phyloP scores from a whole-genome alignment of 345 rosid species.

The Mangifera indica region DNA sequence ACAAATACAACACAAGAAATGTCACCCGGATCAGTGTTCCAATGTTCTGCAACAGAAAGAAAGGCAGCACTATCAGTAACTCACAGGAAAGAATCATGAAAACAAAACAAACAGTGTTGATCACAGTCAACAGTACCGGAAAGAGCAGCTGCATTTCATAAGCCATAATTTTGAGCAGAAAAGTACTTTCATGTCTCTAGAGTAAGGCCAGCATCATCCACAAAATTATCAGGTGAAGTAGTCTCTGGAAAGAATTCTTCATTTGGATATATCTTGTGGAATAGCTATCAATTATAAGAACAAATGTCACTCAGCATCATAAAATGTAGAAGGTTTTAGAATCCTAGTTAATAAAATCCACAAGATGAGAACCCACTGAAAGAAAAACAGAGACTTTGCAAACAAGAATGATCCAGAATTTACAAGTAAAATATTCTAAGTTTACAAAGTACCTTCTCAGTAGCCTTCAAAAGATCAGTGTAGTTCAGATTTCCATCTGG shows the following conservation, averaged over 20 bases:
- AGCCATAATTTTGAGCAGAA: background rate
- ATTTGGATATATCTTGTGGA: constrained; percentile 43
- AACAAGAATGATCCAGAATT: background rate
- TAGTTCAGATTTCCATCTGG: constrained; percentile 80
- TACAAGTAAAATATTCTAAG: background rate
- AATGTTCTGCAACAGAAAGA: background rate
- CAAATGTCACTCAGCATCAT: constrained; percentile 8
- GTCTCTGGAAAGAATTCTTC: constrained; percentile 54
- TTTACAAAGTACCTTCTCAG: constrained; percentile 49
- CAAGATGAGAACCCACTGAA: background rate
- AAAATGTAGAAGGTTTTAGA: background rate
- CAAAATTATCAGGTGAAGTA: constrained; percentile 34
- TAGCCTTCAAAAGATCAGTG: constrained; percentile 43
- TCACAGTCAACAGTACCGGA: background rate
- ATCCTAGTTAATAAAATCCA: background rate
- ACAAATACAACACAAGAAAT: background rate
- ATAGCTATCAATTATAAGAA: constrained; percentile 35
- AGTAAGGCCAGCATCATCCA: constrained; percentile 30
- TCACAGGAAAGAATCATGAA: background rate
- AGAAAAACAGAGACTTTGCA: background rate
- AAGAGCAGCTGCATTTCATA: background rate
- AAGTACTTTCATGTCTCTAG: constrained; percentile 20
- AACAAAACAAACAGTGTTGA: background rate
- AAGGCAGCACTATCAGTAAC: background rate
- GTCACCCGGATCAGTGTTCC: background rate